Evolutionary conservation across 805 yeast genomes (phyloP).

Genomic region (Candida lessepsii): DNA sequence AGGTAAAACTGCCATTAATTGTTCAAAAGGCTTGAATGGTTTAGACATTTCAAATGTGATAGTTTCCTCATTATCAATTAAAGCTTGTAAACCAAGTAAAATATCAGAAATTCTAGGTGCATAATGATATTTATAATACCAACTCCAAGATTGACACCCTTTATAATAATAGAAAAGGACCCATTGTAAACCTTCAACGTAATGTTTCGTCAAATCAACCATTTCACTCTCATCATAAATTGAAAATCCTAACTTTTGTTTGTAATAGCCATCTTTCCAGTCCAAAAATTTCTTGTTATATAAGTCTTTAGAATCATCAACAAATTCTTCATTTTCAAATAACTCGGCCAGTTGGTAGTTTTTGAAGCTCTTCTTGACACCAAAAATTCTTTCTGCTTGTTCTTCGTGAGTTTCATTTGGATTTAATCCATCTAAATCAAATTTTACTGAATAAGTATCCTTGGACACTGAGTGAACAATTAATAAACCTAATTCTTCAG

Average conservation of each 20-base stretch:
- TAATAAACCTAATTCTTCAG: slow-evolving; percentile 64
- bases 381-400: slow-evolving; percentile 49
- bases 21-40: slow-evolving; percentile 93
- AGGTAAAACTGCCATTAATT: slow-evolving; percentile 95
- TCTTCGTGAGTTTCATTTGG: slow-evolving; percentile 69
- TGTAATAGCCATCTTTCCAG: slow-evolving; percentile 88
- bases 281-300: slow-evolving; percentile 70
- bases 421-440: slow-evolving; percentile 73
- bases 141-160: slow-evolving; percentile 94
- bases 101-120: slow-evolving; percentile 94
- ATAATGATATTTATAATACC: slow-evolving; percentile 89
- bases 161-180: slow-evolving; percentile 85
- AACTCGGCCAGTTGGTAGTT: slow-evolving; percentile 63
- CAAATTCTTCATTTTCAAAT: slow-evolving; percentile 56
- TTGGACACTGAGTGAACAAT: slow-evolving; percentile 61
- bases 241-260: slow-evolving; percentile 71
- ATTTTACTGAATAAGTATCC: slow-evolving; percentile 54
- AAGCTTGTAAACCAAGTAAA: slow-evolving; percentile 63
- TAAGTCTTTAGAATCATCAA: slow-evolving; percentile 51
- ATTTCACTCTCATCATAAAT: slow-evolving; percentile 59
- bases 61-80: slow-evolving; percentile 27
- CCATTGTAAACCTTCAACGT: slow-evolving; percentile 96
- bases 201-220: slow-evolving; percentile 68
- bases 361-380: slow-evolving; percentile 55
- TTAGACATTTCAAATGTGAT: slow-evolving; percentile 59